Evolutionary conservation across 2,329 filamentous ascomycete species (phyloP).

Genomic region (Orbilia blumenaviensis): DNA sequence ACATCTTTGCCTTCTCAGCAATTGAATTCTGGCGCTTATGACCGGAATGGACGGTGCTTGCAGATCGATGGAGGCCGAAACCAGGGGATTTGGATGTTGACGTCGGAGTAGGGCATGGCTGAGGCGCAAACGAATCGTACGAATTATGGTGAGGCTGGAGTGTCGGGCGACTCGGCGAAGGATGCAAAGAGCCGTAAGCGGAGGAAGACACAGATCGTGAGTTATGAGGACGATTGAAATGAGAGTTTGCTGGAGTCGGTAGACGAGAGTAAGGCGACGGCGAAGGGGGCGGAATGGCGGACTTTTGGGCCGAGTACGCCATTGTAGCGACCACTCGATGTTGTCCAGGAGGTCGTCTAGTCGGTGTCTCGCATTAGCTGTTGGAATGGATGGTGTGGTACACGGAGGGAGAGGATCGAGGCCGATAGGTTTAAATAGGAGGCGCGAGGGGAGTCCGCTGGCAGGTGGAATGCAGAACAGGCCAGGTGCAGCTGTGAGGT

Average conservation of each 20-base stretch:
- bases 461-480: background rate
- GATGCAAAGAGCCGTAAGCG: slow-evolving; percentile 43
- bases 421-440: slow-evolving; percentile 1
- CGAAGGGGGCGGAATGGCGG: slow-evolving; percentile 48
- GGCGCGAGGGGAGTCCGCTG: background rate
- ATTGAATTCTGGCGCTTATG: slow-evolving; percentile 40
- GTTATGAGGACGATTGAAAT: slow-evolving; percentile 28
- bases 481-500: background rate
- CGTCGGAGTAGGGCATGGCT: slow-evolving; percentile 32
- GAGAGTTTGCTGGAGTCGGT: slow-evolving; percentile 39
- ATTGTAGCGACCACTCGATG: slow-evolving; percentile 23
- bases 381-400: background rate
- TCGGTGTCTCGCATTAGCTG: slow-evolving; percentile 30
- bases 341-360: slow-evolving; percentile 15
- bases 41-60: slow-evolving; percentile 22
- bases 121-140: slow-evolving; percentile 43
- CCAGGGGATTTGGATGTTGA: slow-evolving; percentile 26
- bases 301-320: slow-evolving; percentile 50
- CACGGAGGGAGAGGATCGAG: background rate
- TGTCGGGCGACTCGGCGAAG: slow-evolving; percentile 41
- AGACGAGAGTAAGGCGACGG: slow-evolving; percentile 49
- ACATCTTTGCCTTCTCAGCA: slow-evolving; percentile 43
- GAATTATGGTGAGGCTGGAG: slow-evolving; percentile 31
- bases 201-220: slow-evolving; percentile 38
- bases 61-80: slow-evolving; percentile 30